A percentile compares a stretch with the other conserved stretches of the same genome.
phyloP scores from a whole-genome alignment of 1,139 yeast genomes.

The Debaryomyces nepalensis region DNA sequence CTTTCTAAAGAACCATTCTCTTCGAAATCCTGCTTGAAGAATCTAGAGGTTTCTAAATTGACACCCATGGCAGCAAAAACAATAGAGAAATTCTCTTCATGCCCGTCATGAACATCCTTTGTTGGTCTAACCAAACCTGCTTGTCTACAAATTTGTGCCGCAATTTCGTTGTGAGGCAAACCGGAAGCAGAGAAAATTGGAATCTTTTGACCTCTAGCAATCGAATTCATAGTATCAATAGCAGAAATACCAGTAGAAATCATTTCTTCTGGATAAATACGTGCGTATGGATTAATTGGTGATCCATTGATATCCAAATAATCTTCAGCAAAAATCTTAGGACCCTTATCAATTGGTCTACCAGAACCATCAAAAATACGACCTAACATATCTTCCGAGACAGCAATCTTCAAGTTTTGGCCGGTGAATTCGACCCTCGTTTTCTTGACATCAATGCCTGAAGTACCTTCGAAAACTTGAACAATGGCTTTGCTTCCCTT shows the following conservation, averaged over 20 bases:
- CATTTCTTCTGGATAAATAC: slow-evolving; percentile 99
- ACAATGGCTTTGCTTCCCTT: slow-evolving; percentile 97
- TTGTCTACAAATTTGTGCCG: slow-evolving; percentile 99
- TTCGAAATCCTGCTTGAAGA: slow-evolving; percentile 96
- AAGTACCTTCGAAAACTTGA: slow-evolving; percentile 98
- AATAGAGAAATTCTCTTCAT: slow-evolving; percentile 97
- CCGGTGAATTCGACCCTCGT: slow-evolving; percentile 98
- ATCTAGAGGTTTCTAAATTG: slow-evolving; percentile 52
- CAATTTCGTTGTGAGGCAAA: slow-evolving; percentile 98
- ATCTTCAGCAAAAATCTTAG: slow-evolving; percentile 97
- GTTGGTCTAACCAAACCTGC: slow-evolving; percentile 99
- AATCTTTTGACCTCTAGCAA: slow-evolving; percentile 99
- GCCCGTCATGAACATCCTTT: slow-evolving; percentile 99
- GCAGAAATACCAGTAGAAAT: slow-evolving; percentile 98
- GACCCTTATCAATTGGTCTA: slow-evolving; percentile 97
- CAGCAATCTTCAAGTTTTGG: slow-evolving; percentile 88
- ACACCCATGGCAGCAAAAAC: slow-evolving; percentile 91
- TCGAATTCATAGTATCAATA: slow-evolving; percentile 98
- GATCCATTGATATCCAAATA: slow-evolving; percentile 97
- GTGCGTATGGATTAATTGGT: slow-evolving; percentile 96
- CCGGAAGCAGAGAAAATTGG: slow-evolving; percentile 99
- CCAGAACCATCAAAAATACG: slow-evolving; percentile 99
- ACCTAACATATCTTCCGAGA: slow-evolving; percentile 95
- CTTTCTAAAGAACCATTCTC: slow-evolving; percentile 98
- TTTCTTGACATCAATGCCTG: slow-evolving; percentile 97